These are phyloP conservation scores for Hemileia vastatrix DNA, from an alignment of 1,284 basidiomycete species.

Conservation along the genomic window DNA sequence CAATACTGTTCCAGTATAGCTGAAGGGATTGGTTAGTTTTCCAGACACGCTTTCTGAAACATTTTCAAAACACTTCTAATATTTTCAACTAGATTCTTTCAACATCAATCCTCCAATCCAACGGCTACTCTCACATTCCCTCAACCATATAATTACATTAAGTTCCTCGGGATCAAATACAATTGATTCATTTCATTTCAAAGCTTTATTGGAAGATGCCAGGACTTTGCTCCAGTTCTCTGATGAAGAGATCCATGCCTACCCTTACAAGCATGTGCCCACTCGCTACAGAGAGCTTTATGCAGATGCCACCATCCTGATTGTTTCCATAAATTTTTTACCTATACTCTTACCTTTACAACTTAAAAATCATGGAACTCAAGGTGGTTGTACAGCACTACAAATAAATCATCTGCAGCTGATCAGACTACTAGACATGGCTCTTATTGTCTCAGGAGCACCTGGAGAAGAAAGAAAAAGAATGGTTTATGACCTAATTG, in stretches of 20 bases:
- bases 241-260: constrained; percentile 46
- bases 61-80: no score
- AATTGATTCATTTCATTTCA: no score
- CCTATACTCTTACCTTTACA: neutral
- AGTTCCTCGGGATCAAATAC: no score
- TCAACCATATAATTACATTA: no score
- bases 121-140: no score
- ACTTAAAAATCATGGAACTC: neutral
- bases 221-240: constrained; percentile 46
- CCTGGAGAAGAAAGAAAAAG: constrained; percentile 57
- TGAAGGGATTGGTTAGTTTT: no score
- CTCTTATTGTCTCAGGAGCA: constrained; percentile 73
- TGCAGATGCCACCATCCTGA: constrained; percentile 46
- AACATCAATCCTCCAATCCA: no score
- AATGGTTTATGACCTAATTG: constrained; percentile 56
- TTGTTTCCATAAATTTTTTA: constrained; percentile 27
- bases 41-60: no score
- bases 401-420: neutral
- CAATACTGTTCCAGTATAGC: no score
- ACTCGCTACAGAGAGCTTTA: constrained; percentile 46
- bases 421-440: constrained; percentile 61
- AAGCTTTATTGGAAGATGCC: no score
- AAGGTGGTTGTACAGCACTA: neutral
- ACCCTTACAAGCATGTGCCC: constrained; percentile 46
- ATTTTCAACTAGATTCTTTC: no score